Percentiles rank a stretch among this genome's conserved stretches.
Conservation (phyloP, 345 rosid species). For the Eucalyptus globulus region DNA sequence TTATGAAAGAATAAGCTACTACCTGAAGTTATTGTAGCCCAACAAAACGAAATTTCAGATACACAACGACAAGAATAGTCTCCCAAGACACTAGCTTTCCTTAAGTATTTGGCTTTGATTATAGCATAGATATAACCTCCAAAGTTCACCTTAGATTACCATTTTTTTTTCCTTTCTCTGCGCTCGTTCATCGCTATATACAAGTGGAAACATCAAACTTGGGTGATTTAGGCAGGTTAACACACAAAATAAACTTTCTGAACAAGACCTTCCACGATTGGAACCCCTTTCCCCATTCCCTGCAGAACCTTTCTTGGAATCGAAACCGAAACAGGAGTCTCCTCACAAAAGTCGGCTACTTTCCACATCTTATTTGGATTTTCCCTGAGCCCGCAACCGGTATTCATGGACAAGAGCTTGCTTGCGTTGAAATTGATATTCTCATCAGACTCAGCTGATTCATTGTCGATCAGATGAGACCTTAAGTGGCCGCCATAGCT, state of each 20-base stretch:
- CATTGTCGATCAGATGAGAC: conserved; percentile 36
- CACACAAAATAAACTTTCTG: neutral
- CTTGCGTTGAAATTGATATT: conserved; percentile 1
- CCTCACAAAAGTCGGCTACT: conserved; percentile 2
- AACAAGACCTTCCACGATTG: conserved; percentile 28
- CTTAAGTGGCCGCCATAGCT: conserved; percentile 37
- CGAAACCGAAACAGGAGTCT: neutral
- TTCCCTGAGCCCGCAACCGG: conserved; percentile 27
- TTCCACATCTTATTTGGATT: conserved; percentile 42
- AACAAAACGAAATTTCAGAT: neutral
- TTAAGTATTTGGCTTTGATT: neutral
- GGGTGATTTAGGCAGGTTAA: neutral
- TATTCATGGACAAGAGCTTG: neutral
- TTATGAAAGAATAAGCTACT: conserved; percentile 5
- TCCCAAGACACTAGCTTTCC: neutral
- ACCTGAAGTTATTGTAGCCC: neutral
- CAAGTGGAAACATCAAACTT: neutral
- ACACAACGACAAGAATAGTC: neutral
- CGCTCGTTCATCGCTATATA: neutral
- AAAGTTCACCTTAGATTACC: neutral
- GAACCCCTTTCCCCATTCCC: conserved; percentile 28
- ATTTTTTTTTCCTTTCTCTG: neutral
- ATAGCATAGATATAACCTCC: neutral
- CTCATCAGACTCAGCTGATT: conserved; percentile 10
- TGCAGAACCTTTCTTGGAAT: conserved; percentile 18